phyloP scores from a whole-genome alignment of 2,329 filamentous ascomycete genomes.

The Sporothrix dimorphospora region DNA sequence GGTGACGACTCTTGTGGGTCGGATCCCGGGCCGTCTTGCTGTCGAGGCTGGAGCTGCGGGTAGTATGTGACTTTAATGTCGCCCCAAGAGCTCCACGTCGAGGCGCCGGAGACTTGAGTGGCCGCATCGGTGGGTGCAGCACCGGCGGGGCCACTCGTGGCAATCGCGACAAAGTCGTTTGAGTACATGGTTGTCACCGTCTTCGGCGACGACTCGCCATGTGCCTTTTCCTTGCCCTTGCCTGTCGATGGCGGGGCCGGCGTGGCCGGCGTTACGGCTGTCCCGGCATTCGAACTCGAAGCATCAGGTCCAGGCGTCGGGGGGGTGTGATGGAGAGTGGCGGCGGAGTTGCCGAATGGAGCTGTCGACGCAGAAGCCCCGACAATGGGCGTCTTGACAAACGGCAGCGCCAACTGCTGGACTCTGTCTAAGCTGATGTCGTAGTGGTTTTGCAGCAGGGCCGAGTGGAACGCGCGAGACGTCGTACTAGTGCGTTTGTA shows the following conservation, averaged over 20 bases:
- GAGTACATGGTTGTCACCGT: constrained; percentile 67
- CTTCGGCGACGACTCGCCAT: constrained; percentile 43
- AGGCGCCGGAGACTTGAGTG: constrained; percentile 30
- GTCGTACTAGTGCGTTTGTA: constrained; percentile 74
- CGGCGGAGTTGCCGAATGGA: constrained; percentile 12
- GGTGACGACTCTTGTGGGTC: constrained; percentile 27
- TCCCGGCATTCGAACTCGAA: constrained; percentile 37
- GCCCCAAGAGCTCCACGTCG: constrained; percentile 75
- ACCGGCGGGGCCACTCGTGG: constrained; percentile 50
- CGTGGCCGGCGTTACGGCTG: constrained; percentile 58
- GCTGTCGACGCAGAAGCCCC: constrained; percentile 48
- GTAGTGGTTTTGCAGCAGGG: constrained; percentile 82
- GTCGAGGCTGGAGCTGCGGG: constrained; percentile 43
- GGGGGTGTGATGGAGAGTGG: constrained; percentile 19
- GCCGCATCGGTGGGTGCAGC: constrained; percentile 35
- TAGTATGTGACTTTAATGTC: constrained; percentile 83
- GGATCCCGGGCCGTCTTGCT: constrained; percentile 32
- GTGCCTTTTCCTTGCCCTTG: constrained; percentile 77
- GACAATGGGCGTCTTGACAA: constrained; percentile 69
- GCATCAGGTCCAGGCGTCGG: constrained; percentile 23
- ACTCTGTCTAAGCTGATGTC: constrained; percentile 78
- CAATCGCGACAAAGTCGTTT: constrained; percentile 81
- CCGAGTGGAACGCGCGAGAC: constrained; percentile 68
- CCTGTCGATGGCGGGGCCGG: constrained; percentile 46
- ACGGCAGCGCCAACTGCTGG: constrained; percentile 79